Evolutionary conservation across 192 early-diverging fungal species (phyloP), one percentile per base, ranked within the genome.

Genomic region (Coemansia sp.): DNA sequence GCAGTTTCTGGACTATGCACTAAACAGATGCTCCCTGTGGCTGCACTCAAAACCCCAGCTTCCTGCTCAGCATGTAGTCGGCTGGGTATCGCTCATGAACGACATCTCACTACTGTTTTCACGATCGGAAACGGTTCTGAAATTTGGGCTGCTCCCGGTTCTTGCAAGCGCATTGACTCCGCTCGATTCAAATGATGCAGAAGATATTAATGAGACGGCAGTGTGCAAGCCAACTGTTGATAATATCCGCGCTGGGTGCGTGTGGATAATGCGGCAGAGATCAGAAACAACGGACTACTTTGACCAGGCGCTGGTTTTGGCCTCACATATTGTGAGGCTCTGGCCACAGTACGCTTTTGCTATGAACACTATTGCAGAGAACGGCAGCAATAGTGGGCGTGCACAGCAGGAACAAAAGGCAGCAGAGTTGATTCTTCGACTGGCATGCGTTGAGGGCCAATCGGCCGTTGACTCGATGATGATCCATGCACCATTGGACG

Each of bases 401-500:
- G 34, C 33, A 0, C 4, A 43, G 2, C 62, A 16, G 1, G 26
- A 58, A n/a, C 39, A 43, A 8, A 69, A 48, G 24, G 67, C 62
- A 5, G 66, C 73, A 5, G 68, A 72, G 61, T 68, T 82, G 23
- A 60, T 64, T 0, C 49, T 82, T 30, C 69, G 79, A 1, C 65
- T 82, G 43, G 71, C 74, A 12, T 73, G 74, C 39, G 44, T 82
- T 39, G 79, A 82, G 55, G 71, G 74, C 35, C 79, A 76, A 46
- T 34, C 73, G 2, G 64, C 79, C 2, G 60, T 76, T 36, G 79
- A 82, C 46, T 15, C 70, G 33, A 82, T 82, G 79, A 70, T 82
- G 74, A 82, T 82, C 15, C 46, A 41, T 24, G 34, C 51, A 10
- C 72, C 66, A 6, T 39, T 45, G 10, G 66, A 64, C 11, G 1